These are phyloP conservation scores for Coniochaeta prunicola DNA, from an alignment of 2,329 filamentous ascomycete species.

Conservation along the genomic window DNA sequence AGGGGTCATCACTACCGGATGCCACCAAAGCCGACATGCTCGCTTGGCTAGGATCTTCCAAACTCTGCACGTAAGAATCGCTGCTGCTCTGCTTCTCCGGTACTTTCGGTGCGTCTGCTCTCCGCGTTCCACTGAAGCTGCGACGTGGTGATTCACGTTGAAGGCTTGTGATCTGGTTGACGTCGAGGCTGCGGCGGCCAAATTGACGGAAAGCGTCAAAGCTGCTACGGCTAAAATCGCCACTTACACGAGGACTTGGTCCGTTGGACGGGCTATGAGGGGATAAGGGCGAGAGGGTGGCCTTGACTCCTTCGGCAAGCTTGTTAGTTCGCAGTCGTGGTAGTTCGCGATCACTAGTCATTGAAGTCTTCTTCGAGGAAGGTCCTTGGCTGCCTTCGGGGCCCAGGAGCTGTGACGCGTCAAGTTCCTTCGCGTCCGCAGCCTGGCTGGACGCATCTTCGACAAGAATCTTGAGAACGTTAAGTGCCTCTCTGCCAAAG, in stretches of 20 bases:
- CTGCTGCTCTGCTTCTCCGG: conserved; percentile 55
- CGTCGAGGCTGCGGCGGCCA: conserved; percentile 44
- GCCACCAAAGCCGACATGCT: conserved; percentile 61
- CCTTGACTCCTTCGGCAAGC: conserved; percentile 51
- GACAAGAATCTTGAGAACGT: conserved; percentile 66
- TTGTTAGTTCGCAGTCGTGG: conserved; percentile 29
- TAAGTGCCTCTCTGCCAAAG: conserved; percentile 74
- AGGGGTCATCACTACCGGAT: conserved; percentile 69
- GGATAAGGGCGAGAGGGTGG: conserved; percentile 44
- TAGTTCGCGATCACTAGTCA: conserved; percentile 9
- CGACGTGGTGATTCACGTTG: conserved; percentile 39
- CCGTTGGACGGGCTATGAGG: conserved; percentile 23
- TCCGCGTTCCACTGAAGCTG: conserved; percentile 55
- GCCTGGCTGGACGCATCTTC: conserved; percentile 46
- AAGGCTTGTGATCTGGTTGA: conserved; percentile 28
- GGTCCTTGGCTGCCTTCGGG: neutral
- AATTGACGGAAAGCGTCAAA: conserved; percentile 44
- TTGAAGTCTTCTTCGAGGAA: conserved; percentile 12
- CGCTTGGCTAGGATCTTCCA: conserved; percentile 56
- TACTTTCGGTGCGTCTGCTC: conserved; percentile 36
- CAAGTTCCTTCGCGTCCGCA: conserved; percentile 4
- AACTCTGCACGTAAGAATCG: conserved; percentile 68
- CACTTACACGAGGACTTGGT: conserved; percentile 47
- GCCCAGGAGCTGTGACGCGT: neutral
- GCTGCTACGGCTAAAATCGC: conserved; percentile 43